Evolutionary conservation across 1,284 basidiomycete genomes (phyloP).

Genomic region (Coriolopsis trogii): DNA sequence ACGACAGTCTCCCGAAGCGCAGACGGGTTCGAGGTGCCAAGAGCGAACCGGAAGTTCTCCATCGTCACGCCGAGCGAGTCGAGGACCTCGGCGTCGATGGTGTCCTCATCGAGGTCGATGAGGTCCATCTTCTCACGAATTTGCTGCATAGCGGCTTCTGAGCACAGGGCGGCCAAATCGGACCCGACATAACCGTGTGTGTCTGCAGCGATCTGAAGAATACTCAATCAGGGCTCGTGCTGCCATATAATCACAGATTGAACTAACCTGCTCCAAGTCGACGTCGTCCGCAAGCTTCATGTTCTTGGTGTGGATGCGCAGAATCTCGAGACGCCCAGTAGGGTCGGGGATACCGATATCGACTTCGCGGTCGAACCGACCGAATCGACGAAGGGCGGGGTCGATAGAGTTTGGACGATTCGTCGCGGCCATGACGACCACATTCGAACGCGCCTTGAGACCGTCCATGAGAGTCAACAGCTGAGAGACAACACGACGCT

Average conservation of each 20-base stretch:
- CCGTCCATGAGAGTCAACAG: slow-evolving; percentile 99
- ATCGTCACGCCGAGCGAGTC: slow-evolving; percentile 96
- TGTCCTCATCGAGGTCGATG: slow-evolving; percentile 92
- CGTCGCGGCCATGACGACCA: slow-evolving; percentile 99
- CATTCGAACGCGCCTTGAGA: slow-evolving; percentile 96
- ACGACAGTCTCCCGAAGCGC: slow-evolving; percentile 96
- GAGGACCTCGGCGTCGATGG: slow-evolving; percentile 96
- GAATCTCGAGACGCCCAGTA: slow-evolving; percentile 96
- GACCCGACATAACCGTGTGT: slow-evolving; percentile 99
- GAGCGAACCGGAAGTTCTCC: slow-evolving; percentile 98
- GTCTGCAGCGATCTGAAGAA: slow-evolving; percentile 87
- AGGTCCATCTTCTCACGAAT: slow-evolving; percentile 98
- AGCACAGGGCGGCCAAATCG: slow-evolving; percentile 95
- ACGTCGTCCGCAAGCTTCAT: slow-evolving; percentile 99
- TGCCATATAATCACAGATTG: neutral
- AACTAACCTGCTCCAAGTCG: slow-evolving; percentile 87
- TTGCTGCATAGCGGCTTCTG: slow-evolving; percentile 98
- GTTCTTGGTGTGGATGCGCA: slow-evolving; percentile 99
- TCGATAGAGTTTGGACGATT: slow-evolving; percentile 99
- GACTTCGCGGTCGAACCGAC: slow-evolving; percentile 98
- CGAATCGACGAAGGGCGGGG: slow-evolving; percentile 96
- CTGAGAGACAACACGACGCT: slow-evolving; percentile 98
- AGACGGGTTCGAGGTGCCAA: slow-evolving; percentile 95
- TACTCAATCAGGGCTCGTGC: slow-evolving; percentile 8
- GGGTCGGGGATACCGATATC: slow-evolving; percentile 99